phyloP scores from a whole-genome alignment of 805 yeast genomes.

The Sugiyamaella floridensis region DNA sequence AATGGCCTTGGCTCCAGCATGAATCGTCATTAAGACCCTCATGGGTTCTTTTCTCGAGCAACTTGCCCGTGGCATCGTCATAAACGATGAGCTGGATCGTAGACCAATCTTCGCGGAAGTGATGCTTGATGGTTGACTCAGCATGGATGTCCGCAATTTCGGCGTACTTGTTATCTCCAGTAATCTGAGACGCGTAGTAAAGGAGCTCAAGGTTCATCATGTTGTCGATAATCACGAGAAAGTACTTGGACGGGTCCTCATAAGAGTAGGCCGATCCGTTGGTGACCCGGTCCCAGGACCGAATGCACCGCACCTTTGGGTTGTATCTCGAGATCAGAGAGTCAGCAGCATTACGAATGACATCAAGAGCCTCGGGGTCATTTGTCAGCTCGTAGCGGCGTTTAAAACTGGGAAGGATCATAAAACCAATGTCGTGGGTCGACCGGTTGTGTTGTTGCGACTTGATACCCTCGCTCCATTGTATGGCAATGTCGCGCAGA shows the following conservation, averaged over 20 bases:
- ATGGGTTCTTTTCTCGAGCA: slow-evolving; percentile 24
- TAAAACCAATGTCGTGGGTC: slow-evolving; percentile 30
- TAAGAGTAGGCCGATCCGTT: slow-evolving; percentile 19
- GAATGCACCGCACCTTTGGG: slow-evolving; percentile 12
- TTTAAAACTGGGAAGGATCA: slow-evolving; percentile 25
- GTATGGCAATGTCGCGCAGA: slow-evolving; percentile 4
- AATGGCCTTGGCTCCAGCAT: slow-evolving; percentile 32
- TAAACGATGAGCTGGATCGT: slow-evolving; percentile 27
- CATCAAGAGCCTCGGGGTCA: slow-evolving; percentile 18
- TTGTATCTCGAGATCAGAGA: slow-evolving; percentile 23
- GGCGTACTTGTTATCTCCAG: slow-evolving; percentile 27
- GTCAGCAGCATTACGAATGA: slow-evolving; percentile 26
- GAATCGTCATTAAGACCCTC: slow-evolving; percentile 29
- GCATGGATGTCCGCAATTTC: slow-evolving; percentile 30
- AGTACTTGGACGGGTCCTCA: slow-evolving; percentile 20
- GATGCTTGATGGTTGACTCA: slow-evolving; percentile 24
- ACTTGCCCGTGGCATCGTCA: slow-evolving; percentile 22
- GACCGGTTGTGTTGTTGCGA: slow-evolving; percentile 19
- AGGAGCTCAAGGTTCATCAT: slow-evolving; percentile 26
- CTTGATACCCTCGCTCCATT: slow-evolving; percentile 11
- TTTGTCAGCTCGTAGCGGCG: slow-evolving; percentile 23
- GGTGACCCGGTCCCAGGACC: slow-evolving; percentile 27
- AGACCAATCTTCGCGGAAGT: slow-evolving; percentile 24
- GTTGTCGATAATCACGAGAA: slow-evolving; percentile 28
- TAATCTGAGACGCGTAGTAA: slow-evolving; percentile 24